Evolutionary conservation across 495 filamentous ascomycete genomes (phyloP).

Genomic region (Neurospora hispaniola): DNA sequence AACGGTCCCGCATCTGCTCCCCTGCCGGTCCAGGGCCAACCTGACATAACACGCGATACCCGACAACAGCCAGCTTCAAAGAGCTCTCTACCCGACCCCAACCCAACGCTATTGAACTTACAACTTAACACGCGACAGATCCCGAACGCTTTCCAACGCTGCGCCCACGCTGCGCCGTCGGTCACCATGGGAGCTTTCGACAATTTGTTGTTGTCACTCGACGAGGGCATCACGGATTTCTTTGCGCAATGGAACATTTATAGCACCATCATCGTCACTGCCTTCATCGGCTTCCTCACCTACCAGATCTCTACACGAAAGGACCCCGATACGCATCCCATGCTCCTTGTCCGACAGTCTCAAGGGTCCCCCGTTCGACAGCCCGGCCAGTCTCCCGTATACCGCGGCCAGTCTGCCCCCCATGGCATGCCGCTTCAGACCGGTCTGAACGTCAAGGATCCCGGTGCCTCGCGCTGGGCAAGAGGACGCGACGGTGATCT

Average conservation of each 20-base stretch:
- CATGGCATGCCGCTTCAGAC: slow-evolving; percentile 71
- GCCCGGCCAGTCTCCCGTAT: slow-evolving; percentile 71
- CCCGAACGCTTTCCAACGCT: neutral
- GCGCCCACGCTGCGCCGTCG: neutral
- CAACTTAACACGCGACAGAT: neutral
- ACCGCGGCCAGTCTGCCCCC: slow-evolving; percentile 70
- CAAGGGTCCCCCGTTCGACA: slow-evolving; percentile 67
- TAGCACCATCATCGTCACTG: slow-evolving; percentile 51
- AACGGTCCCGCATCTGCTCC: neutral
- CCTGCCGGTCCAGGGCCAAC: neutral
- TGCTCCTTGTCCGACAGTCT: slow-evolving; percentile 78
- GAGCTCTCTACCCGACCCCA: neutral
- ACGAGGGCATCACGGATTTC: slow-evolving; percentile 54
- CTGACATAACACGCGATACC: neutral
- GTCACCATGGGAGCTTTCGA: slow-evolving; percentile 23
- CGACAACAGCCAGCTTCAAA: neutral
- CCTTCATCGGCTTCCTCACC: slow-evolving; percentile 41
- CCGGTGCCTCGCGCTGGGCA: slow-evolving; percentile 71
- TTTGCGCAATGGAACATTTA: slow-evolving; percentile 72
- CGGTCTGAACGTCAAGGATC: slow-evolving; percentile 77
- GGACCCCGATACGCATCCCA: slow-evolving; percentile 85
- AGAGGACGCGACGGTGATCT: slow-evolving; percentile 79
- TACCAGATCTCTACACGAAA: slow-evolving; percentile 42
- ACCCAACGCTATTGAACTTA: neutral
- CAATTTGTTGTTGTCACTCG: slow-evolving; percentile 48